Evolutionary conservation across 1,284 basidiomycete genomes (phyloP).

Genomic region (Lignosus rhinocerotis): DNA sequence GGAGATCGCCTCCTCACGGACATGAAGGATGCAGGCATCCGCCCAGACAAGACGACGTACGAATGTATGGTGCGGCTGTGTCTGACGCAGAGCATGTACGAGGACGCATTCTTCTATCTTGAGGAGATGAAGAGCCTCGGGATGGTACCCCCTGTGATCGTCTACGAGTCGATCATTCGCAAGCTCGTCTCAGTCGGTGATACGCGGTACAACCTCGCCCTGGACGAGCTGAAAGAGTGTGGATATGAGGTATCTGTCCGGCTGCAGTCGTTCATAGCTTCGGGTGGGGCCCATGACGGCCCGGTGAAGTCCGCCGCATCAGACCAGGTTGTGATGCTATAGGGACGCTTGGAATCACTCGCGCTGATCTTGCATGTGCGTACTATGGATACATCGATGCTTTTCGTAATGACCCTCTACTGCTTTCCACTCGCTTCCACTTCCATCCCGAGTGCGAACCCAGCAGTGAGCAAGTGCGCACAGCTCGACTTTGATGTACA

Average conservation of each 20-base stretch:
- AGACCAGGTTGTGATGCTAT: slow-evolving; percentile 7
- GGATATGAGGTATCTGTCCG: slow-evolving; percentile 40
- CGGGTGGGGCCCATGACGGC: slow-evolving; percentile 27
- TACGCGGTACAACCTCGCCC: slow-evolving; percentile 61
- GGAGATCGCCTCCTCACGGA: slow-evolving; percentile 63
- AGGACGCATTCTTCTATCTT: slow-evolving; percentile 86
- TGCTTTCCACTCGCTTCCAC: neutral
- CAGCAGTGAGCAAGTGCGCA: too few relatives aligned
- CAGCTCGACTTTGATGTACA: too few relatives aligned
- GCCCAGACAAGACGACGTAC: slow-evolving; percentile 62
- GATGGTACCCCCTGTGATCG: slow-evolving; percentile 49
- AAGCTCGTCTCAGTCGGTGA: slow-evolving; percentile 63
- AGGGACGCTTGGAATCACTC: neutral
- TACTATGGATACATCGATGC: slow-evolving; percentile 6
- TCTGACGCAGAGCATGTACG: slow-evolving; percentile 71
- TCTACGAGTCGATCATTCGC: slow-evolving; percentile 65
- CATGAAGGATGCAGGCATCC: slow-evolving; percentile 55
- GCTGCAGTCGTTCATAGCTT: slow-evolving; percentile 38
- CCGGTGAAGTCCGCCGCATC: neutral
- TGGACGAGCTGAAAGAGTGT: slow-evolving; percentile 68
- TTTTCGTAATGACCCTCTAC: slow-evolving; percentile 12
- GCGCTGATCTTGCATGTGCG: neutral
- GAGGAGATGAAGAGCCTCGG: slow-evolving; percentile 80
- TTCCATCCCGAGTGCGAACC: neutral
- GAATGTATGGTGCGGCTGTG: slow-evolving; percentile 68